A percentile compares a stretch with the other conserved stretches of the same genome.
These are phyloP conservation scores for Diplodia intermedia DNA, from an alignment of 2,329 filamentous ascomycete genomes.

Conservation along the genomic window DNA sequence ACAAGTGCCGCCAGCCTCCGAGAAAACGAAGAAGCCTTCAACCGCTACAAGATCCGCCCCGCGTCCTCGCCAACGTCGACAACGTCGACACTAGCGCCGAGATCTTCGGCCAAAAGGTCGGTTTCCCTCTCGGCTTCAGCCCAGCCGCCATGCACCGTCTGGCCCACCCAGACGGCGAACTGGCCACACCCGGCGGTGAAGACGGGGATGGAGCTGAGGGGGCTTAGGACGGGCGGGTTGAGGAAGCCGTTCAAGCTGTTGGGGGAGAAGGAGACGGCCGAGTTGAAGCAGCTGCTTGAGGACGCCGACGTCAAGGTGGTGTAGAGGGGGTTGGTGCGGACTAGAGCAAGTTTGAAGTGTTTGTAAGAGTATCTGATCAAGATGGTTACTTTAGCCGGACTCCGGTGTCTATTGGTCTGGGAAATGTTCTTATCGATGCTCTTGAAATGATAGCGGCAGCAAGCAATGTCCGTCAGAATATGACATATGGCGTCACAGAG, in stretches of 20 bases:
- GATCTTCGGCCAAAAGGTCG: constrained; percentile 45
- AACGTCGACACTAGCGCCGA: constrained; percentile 36
- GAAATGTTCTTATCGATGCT: neutral
- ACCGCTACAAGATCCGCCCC: constrained; percentile 44
- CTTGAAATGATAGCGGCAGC: neutral
- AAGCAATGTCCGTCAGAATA: neutral
- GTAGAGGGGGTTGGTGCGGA: neutral
- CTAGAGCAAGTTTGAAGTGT: neutral
- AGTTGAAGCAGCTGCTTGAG: constrained; percentile 49
- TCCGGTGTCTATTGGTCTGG: no score
- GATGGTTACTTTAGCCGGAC: no score
- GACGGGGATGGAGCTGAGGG: constrained; percentile 58
- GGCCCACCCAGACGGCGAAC: constrained; percentile 69
- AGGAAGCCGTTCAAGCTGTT: constrained; percentile 58
- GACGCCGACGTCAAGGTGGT: constrained; percentile 43
- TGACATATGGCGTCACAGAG: no score
- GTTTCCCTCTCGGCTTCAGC: constrained; percentile 48
- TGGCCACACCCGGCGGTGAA: constrained; percentile 63
- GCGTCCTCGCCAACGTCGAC: constrained; percentile 45
- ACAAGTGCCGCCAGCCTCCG: constrained; percentile 35
- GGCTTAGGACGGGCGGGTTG: constrained; percentile 55
- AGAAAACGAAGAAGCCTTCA: constrained; percentile 44
- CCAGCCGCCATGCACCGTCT: constrained; percentile 71
- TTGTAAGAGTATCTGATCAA: no score
- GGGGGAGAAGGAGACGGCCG: constrained; percentile 42